Conservation (phyloP, 1,139 yeast species). For the Saccharomycopsis hybrid region DNA sequence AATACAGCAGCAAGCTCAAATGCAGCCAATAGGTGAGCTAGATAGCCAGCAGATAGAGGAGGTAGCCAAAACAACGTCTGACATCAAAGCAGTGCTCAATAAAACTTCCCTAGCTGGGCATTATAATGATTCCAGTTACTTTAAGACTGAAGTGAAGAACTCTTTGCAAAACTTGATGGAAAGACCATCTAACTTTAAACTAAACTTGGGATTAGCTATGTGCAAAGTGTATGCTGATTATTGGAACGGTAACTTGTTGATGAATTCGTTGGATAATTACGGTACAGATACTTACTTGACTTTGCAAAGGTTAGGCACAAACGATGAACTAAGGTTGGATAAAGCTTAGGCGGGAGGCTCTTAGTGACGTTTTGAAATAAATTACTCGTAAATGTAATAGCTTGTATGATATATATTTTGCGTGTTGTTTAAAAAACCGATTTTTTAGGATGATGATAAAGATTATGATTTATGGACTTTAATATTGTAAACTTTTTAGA, state of each 20-base stretch:
- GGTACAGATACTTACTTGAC: constrained; percentile 85
- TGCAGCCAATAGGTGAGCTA: too few relatives aligned
- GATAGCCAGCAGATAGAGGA: too few relatives aligned
- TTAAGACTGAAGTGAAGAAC: constrained; percentile 21
- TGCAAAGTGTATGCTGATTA: constrained; percentile 89
- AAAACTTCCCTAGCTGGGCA: constrained; percentile 28
- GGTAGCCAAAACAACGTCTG: too few relatives aligned
- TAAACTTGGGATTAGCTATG: constrained; percentile 89
- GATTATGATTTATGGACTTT: too few relatives aligned
- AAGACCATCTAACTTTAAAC: constrained; percentile 64
- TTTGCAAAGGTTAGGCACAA: constrained; percentile 52
- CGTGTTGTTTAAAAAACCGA: too few relatives aligned
- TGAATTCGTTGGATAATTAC: constrained; percentile 81
- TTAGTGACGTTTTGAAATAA: too few relatives aligned
- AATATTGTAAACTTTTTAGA: too few relatives aligned
- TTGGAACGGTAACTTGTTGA: constrained; percentile 85
- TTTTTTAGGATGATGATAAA: too few relatives aligned
- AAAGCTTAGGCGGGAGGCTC: too few relatives aligned
- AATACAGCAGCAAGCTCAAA: background rate
- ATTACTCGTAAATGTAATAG: too few relatives aligned
- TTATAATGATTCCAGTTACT: constrained; percentile 22
- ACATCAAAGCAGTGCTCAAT: constrained; percentile 18
- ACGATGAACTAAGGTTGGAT: constrained; percentile 13
- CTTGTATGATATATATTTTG: too few relatives aligned
- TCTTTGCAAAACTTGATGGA: constrained; percentile 51